These are phyloP conservation scores for Exophiala spinifera DNA, from an alignment of 2,329 filamentous ascomycete genomes.

Conservation along the genomic window DNA sequence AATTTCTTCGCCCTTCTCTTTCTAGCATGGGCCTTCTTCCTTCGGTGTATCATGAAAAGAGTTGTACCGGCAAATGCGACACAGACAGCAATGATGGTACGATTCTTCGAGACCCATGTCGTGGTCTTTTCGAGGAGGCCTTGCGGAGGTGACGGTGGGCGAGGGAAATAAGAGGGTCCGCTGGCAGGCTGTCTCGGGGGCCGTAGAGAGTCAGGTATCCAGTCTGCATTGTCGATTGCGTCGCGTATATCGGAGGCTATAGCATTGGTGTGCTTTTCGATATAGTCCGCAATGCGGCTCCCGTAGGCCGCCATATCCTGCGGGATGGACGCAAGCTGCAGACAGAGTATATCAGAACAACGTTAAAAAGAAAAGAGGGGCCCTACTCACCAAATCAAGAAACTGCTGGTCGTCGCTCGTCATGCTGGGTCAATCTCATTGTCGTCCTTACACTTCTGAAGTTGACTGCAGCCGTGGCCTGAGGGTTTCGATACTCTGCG, in stretches of 20 bases:
- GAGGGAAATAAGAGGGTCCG: constrained; percentile 21
- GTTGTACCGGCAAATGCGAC: constrained; percentile 68
- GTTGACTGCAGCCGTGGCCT: neutral
- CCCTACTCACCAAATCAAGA: constrained; percentile 62
- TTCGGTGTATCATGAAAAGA: constrained; percentile 56
- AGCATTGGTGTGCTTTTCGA: constrained; percentile 77
- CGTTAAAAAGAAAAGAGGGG: neutral
- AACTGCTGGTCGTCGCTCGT: constrained; percentile 76
- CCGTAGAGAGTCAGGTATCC: constrained; percentile 69
- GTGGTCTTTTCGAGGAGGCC: constrained; percentile 56
- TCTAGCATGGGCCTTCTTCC: constrained; percentile 56
- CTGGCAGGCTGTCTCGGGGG: constrained; percentile 41
- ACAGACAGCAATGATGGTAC: constrained; percentile 68
- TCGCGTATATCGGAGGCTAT: constrained; percentile 70
- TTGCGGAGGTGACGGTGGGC: constrained; percentile 41
- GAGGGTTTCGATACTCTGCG: neutral
- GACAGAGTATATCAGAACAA: constrained; percentile 7
- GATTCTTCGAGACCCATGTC: constrained; percentile 70
- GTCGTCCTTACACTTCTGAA: neutral
- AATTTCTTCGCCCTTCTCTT: constrained; percentile 76
- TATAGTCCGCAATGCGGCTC: constrained; percentile 69
- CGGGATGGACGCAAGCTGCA: constrained; percentile 56
- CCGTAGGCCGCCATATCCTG: constrained; percentile 69
- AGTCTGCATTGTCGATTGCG: constrained; percentile 60
- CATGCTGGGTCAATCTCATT: constrained; percentile 53